A percentile compares a stretch with the other conserved stretches of the same genome.
These are phyloP conservation scores for Tolypocladium cylindrosporum DNA, from an alignment of 2,329 filamentous ascomycete species.

Conservation along the genomic window DNA sequence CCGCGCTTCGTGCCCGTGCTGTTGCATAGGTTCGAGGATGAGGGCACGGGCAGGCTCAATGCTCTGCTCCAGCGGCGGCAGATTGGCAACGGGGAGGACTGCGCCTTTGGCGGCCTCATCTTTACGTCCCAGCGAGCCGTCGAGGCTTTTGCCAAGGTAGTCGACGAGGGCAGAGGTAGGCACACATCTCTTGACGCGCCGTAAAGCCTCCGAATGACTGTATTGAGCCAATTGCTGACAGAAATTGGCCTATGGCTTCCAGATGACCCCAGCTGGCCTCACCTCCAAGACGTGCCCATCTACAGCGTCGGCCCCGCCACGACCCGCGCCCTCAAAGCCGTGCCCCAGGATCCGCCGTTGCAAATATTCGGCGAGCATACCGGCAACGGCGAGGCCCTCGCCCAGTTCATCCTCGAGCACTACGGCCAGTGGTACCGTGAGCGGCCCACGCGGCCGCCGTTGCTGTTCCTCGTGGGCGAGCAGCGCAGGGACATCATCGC, in stretches of 20 bases:
- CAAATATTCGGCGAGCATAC: slow-evolving; percentile 69
- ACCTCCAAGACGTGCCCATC: slow-evolving; percentile 47
- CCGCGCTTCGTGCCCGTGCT: slow-evolving; percentile 69
- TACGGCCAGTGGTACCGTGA: slow-evolving; percentile 48
- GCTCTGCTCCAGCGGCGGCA: slow-evolving; percentile 33
- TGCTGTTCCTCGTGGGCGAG: slow-evolving; percentile 87
- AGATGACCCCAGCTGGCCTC: slow-evolving; percentile 30
- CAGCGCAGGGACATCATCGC: slow-evolving; percentile 86
- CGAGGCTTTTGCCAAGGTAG: slow-evolving; percentile 60
- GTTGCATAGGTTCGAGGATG: slow-evolving; percentile 56
- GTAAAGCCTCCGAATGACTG: no score
- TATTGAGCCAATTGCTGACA: background rate
- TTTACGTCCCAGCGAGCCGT: slow-evolving; percentile 80
- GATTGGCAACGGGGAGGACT: slow-evolving; percentile 27
- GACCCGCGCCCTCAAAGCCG: slow-evolving; percentile 57
- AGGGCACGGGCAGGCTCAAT: slow-evolving; percentile 44
- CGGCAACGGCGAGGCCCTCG: slow-evolving; percentile 75
- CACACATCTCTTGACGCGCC: background rate
- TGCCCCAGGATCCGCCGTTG: slow-evolving; percentile 38
- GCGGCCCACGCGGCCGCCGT: slow-evolving; percentile 40
- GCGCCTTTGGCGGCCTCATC: slow-evolving; percentile 62
- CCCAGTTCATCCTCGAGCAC: slow-evolving; percentile 67
- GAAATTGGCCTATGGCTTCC: background rate
- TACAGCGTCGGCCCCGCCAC: slow-evolving; percentile 80
- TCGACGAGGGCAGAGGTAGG: slow-evolving; percentile 40